phyloP scores from a whole-genome alignment of 176 grass and related monocot species.

The Chloris gayana region DNA sequence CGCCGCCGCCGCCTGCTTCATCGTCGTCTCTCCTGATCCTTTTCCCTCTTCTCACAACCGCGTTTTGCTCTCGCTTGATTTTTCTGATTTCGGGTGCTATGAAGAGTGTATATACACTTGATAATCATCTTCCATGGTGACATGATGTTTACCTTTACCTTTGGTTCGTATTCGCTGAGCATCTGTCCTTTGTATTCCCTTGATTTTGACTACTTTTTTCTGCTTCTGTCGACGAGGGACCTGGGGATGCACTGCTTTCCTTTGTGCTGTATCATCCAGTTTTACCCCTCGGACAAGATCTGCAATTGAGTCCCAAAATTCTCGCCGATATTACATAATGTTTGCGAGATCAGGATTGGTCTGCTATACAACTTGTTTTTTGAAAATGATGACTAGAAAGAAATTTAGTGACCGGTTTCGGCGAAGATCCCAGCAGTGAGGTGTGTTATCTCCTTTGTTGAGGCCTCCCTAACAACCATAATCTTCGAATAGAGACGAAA shows the following conservation, averaged over 20 bases:
- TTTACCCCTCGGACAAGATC: background rate
- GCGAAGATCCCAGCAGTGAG: slow-evolving; percentile 62
- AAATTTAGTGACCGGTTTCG: background rate
- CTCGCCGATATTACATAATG: accelerated
- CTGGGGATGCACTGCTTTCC: too few relatives aligned
- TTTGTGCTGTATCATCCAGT: too few relatives aligned
- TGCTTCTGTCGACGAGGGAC: too few relatives aligned
- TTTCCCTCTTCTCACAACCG: background rate
- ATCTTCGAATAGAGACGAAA: slow-evolving; percentile 35
- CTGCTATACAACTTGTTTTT: background rate
- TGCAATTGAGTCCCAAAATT: background rate
- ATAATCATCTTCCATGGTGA: background rate
- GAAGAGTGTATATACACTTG: slow-evolving; percentile 18
- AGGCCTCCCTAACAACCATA: slow-evolving; percentile 40
- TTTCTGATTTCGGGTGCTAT: background rate
- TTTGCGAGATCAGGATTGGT: background rate
- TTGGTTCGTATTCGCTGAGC: slow-evolving; percentile 70
- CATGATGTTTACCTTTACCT: slow-evolving; percentile 35
- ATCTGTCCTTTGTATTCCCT: background rate
- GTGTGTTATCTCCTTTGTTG: background rate
- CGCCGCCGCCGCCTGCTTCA: background rate
- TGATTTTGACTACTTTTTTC: too few relatives aligned
- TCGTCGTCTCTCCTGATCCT: accelerated
- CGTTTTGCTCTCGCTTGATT: too few relatives aligned
- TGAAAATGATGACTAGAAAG: too few relatives aligned